Percentiles rank a stretch among this genome's conserved stretches.
Evolutionary conservation across 208 protist genomes (phyloP).

Genomic region (Trichomonas tenax): DNA sequence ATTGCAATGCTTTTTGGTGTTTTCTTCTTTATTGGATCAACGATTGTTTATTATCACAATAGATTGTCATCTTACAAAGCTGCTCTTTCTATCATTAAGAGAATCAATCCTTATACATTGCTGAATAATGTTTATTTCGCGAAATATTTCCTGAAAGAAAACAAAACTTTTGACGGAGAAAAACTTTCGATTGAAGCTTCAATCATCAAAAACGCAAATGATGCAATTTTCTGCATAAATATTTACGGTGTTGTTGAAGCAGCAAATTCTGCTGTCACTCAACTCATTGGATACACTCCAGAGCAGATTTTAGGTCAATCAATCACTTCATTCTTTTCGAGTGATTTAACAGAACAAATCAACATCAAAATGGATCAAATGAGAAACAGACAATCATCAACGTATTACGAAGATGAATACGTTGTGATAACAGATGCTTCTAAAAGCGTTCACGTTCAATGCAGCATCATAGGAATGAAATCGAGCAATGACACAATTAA

Average conservation of each 20-base stretch:
- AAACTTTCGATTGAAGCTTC: background rate
- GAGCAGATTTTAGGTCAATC: background rate
- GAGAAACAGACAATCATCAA: background rate
- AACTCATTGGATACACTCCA: background rate
- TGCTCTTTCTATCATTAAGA: background rate
- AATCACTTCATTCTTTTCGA: background rate
- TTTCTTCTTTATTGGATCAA: background rate
- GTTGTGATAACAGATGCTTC: background rate
- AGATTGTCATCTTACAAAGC: background rate
- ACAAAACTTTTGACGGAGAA: background rate
- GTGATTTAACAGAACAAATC: background rate
- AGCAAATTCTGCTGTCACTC: background rate
- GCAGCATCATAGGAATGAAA: background rate
- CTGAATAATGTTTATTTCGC: background rate
- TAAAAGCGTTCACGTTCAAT: background rate
- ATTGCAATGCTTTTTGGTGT: background rate
- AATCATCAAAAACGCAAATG: background rate
- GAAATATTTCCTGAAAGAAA: background rate
- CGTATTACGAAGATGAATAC: background rate
- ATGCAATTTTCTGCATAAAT: background rate
- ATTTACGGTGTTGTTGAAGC: background rate
- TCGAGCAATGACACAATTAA: background rate
- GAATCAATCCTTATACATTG: background rate
- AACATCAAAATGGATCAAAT: background rate
- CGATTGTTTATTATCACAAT: background rate